Conservation (phyloP, 2,329 filamentous ascomycete genomes). For the Aschersonia sp. region DNA sequence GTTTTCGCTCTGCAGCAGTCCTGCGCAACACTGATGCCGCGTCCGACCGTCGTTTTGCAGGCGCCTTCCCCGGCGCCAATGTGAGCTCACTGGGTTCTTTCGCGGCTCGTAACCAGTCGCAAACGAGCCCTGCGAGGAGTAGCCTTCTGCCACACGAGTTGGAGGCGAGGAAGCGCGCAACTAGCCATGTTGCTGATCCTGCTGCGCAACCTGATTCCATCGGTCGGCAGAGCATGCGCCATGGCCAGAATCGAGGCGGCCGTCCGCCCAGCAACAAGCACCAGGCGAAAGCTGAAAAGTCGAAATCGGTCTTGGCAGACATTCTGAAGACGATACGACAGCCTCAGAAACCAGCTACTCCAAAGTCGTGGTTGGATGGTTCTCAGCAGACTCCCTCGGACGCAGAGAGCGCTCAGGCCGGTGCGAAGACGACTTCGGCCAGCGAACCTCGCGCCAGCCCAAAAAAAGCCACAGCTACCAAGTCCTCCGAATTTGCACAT, state of each 20-base stretch:
- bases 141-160: conserved; percentile 23
- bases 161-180: conserved; percentile 11
- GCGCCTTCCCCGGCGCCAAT: conserved; percentile 8
- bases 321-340: conserved; percentile 16
- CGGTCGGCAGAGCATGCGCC: not conserved
- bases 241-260: not conserved
- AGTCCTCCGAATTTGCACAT: conserved; percentile 1
- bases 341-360: conserved; percentile 11
- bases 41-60: conserved; percentile 10
- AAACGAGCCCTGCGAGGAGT: conserved; percentile 3
- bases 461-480: not conserved
- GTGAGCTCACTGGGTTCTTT: conserved; percentile 9
- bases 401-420: too few relatives aligned
- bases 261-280: not conserved
- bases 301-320: conserved; percentile 16
- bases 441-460: not conserved
- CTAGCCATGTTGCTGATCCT: not conserved
- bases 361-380: conserved; percentile 9
- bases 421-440: not conserved
- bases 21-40: conserved; percentile 7
- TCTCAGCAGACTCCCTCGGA: too few relatives aligned
- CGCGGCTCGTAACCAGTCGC: conserved; percentile 2
- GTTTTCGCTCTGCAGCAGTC: conserved; percentile 1
- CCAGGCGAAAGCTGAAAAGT: conserved; percentile 7
- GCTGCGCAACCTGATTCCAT: not conserved